These are phyloP conservation scores for Coemansia sp. DNA, from an alignment of 192 early-diverging fungal species.

Conservation along the genomic window DNA sequence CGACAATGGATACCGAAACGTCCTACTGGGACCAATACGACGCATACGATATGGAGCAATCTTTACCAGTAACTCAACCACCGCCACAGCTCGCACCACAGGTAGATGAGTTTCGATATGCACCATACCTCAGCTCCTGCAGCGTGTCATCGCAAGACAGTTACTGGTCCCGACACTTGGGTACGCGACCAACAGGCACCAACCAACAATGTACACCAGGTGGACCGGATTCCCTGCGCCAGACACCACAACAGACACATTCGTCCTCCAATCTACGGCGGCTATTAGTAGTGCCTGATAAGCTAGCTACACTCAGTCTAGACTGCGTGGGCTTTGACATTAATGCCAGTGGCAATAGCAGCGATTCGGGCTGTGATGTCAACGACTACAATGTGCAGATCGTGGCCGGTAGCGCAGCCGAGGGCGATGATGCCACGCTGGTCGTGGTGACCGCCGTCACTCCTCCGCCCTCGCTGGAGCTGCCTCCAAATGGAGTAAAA, in stretches of 20 bases:
- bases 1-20: constrained; percentile 28
- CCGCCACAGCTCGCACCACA: background rate
- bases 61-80: background rate
- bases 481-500: background rate
- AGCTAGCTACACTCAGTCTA: constrained; percentile 33
- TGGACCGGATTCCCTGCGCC: background rate
- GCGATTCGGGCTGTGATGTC: constrained; percentile 4
- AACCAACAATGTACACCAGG: constrained; percentile 9
- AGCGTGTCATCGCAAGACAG: constrained; percentile 42
- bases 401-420: background rate
- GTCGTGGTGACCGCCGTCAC: background rate
- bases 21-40: constrained; percentile 55
- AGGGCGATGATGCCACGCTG: constrained; percentile 11
- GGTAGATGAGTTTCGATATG: constrained; percentile 1
- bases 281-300: constrained; percentile 44
- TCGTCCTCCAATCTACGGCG: constrained; percentile 19
- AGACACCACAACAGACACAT: background rate
- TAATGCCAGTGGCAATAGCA: constrained; percentile 13
- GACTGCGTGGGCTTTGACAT: background rate
- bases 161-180: constrained; percentile 54
- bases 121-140: background rate
- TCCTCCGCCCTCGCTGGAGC: background rate
- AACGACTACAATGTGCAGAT: background rate
- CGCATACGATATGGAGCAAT: constrained; percentile 2
- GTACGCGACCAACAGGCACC: background rate